Conservation (phyloP, 2,329 filamentous ascomycete species). For the Plenodomus tracheiphilus region DNA sequence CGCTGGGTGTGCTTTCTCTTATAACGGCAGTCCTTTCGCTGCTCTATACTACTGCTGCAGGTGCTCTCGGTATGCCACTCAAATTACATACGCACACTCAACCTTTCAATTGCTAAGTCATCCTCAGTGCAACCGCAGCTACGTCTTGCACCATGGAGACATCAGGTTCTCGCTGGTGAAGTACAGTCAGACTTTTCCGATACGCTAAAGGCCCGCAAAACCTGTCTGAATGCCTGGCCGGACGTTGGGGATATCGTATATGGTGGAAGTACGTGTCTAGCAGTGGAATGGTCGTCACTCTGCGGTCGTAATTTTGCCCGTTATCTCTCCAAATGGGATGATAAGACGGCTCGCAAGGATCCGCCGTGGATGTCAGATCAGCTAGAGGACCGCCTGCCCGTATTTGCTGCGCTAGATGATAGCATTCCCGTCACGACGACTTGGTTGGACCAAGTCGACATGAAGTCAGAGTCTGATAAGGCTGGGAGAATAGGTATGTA, state of each 20-base stretch:
- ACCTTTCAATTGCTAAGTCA: no score
- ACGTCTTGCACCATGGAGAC: slow-evolving; percentile 7
- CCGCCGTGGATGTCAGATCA: slow-evolving; percentile 5
- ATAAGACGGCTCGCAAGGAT: neutral
- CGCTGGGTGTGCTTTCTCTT: slow-evolving; percentile 65
- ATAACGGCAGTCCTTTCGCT: slow-evolving; percentile 5
- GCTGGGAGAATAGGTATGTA: slow-evolving; percentile 5
- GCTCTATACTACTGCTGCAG: slow-evolving; percentile 9
- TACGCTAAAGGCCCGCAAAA: slow-evolving; percentile 1
- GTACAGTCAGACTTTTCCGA: slow-evolving; percentile 7
- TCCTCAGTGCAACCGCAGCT: slow-evolving; percentile 7
- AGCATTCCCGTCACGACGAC: slow-evolving; percentile 8
- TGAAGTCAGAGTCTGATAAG: slow-evolving; percentile 3
- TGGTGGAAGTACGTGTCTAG: slow-evolving; percentile 8
- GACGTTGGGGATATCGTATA: slow-evolving; percentile 6
- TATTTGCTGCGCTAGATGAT: slow-evolving; percentile 4
- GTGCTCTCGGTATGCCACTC: slow-evolving; percentile 11
- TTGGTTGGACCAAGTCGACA: slow-evolving; percentile 4
- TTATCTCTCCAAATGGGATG: slow-evolving; percentile 8
- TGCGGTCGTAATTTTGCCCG: slow-evolving; percentile 8
- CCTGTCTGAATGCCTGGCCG: slow-evolving; percentile 6
- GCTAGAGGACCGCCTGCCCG: slow-evolving; percentile 2
- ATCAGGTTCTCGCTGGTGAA: slow-evolving; percentile 2
- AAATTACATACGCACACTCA: no score
- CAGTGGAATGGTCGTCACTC: slow-evolving; percentile 6